phyloP scores from a whole-genome alignment of 495 filamentous ascomycete genomes.

The Apodospora peruviana region DNA sequence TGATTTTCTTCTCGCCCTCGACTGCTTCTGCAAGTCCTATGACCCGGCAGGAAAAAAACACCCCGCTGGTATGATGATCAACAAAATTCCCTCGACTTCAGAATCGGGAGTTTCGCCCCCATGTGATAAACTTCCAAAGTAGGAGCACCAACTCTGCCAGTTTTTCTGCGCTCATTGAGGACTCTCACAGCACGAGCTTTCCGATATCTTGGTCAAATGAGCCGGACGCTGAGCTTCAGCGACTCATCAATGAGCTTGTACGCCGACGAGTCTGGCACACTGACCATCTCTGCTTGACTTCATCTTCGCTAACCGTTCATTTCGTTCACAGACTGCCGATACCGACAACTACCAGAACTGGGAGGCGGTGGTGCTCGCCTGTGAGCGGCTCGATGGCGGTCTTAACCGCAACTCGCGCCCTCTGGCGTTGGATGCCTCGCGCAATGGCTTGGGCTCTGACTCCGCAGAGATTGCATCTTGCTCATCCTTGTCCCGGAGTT shows the following conservation, averaged over 20 bases:
- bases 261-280: constrained; percentile 25
- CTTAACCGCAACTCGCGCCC: constrained; percentile 95
- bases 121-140: too few species aligned
- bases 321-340: constrained; percentile 54
- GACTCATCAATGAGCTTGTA: constrained; percentile 74
- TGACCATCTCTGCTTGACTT: not conserved
- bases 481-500: not conserved
- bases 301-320: too few species aligned
- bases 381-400: constrained; percentile 82
- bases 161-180: too few species aligned
- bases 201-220: too few species aligned
- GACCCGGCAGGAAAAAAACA: too few species aligned
- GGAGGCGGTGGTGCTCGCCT: constrained; percentile 84
- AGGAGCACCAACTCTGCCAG: too few species aligned
- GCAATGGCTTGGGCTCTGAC: constrained; percentile 89
- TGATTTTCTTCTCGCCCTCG: too few species aligned
- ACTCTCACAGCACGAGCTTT: too few species aligned
- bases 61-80: too few species aligned
- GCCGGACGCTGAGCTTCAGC: constrained; percentile 75
- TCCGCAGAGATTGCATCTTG: constrained; percentile 87
- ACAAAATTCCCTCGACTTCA: too few species aligned
- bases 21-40: too few species aligned
- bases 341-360: constrained; percentile 91
- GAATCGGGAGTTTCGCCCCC: too few species aligned
- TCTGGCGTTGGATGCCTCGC: constrained; percentile 78